A percentile compares a stretch with the other conserved stretches of the same genome.
Conservation (phyloP, 305 asterid species). For the Fraxinus ornus region DNA sequence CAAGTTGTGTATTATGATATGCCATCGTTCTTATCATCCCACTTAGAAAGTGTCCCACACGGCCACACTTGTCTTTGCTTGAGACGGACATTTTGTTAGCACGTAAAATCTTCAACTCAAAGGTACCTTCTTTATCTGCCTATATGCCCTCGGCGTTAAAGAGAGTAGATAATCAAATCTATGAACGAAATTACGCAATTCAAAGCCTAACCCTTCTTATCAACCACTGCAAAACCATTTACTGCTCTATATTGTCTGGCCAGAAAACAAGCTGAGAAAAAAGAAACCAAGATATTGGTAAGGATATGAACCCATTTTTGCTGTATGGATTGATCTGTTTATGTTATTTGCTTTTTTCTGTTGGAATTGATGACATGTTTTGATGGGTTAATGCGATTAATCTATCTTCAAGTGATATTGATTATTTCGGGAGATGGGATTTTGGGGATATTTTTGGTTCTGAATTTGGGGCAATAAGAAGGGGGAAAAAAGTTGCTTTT, state of each 20-base stretch:
- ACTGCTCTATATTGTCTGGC: background rate
- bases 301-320: background rate
- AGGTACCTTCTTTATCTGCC: background rate
- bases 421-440: background rate
- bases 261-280: background rate
- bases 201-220: background rate
- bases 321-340: background rate
- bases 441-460: background rate
- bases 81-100: too few species aligned
- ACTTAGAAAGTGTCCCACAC: too few species aligned
- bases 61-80: too few species aligned
- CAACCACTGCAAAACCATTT: background rate
- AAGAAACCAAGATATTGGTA: background rate
- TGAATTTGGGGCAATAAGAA: background rate
- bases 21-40: too few species aligned
- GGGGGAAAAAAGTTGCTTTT: background rate
- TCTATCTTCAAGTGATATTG: background rate
- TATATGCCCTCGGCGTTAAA: background rate
- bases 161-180: background rate
- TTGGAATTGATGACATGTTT: background rate
- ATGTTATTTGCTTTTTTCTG: background rate
- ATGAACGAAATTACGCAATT: background rate
- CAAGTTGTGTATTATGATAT: too few species aligned
- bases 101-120: too few species aligned
- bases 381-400: background rate